These are phyloP conservation scores for Nakazawaea pomicola DNA, from an alignment of 805 yeast genomes.

Conservation along the genomic window DNA sequence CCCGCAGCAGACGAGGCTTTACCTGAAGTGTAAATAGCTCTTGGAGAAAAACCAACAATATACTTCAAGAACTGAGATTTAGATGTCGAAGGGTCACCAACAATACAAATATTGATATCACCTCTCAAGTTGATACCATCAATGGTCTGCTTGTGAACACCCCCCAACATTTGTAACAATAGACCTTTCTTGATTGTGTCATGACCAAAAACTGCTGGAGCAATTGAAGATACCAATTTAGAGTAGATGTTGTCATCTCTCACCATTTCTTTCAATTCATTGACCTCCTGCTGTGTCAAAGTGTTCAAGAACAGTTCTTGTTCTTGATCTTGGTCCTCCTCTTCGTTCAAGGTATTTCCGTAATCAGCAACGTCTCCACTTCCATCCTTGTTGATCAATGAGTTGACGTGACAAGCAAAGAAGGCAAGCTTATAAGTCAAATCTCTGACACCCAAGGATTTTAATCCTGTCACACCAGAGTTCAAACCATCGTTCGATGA, in stretches of 20 bases:
- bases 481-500: conserved; percentile 61
- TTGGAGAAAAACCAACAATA: conserved; percentile 84
- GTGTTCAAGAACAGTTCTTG: conserved; percentile 79
- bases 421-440: conserved; percentile 89
- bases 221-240: conserved; percentile 80
- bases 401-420: conserved; percentile 84
- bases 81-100: conserved; percentile 97
- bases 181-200: conserved; percentile 92
- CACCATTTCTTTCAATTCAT: conserved; percentile 85
- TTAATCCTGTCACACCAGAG: conserved; percentile 86
- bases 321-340: conserved; percentile 54
- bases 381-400: conserved; percentile 38
- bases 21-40: conserved; percentile 96
- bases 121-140: conserved; percentile 96
- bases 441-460: conserved; percentile 90
- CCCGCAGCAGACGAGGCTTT: conserved; percentile 99
- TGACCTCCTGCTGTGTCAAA: conserved; percentile 74
- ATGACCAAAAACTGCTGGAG: conserved; percentile 96
- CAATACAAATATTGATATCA: conserved; percentile 92
- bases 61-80: conserved; percentile 94
- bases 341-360: conserved; percentile 17
- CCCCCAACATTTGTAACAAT: conserved; percentile 82
- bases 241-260: conserved; percentile 81
- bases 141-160: conserved; percentile 89
- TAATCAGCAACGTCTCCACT: conserved; percentile 22